Evolutionary conservation across 2,329 filamentous ascomycete species (phyloP).

Genomic region (Ophidiomyces ophidiicola): DNA sequence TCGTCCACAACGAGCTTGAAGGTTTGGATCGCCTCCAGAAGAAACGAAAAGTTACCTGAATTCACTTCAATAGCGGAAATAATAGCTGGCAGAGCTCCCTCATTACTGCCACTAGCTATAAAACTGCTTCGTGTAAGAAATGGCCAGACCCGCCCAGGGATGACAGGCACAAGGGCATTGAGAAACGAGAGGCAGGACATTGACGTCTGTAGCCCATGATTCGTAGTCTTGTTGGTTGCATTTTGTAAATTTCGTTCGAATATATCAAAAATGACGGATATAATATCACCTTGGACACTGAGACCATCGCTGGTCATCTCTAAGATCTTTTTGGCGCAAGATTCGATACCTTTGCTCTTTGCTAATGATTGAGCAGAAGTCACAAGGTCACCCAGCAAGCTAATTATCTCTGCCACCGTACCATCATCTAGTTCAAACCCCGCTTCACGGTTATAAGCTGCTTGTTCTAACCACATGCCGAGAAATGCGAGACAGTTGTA

Average conservation of each 20-base stretch:
- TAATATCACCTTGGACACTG: constrained; percentile 50
- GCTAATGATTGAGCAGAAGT: constrained; percentile 28
- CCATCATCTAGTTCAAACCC: constrained; percentile 45
- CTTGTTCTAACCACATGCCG: constrained; percentile 51
- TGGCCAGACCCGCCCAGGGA: constrained; percentile 80
- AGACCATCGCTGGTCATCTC: constrained; percentile 41
- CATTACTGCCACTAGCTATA: constrained; percentile 62
- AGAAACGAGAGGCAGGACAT: constrained; percentile 73
- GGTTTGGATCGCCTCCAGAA: constrained; percentile 59
- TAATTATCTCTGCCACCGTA: constrained; percentile 60
- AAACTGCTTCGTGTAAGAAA: constrained; percentile 72
- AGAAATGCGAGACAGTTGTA: constrained; percentile 73
- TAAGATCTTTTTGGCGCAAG: constrained; percentile 34
- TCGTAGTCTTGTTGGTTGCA: constrained; percentile 45
- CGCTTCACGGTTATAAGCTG: constrained; percentile 38
- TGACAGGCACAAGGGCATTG: constrained; percentile 55
- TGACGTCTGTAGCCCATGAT: constrained; percentile 54
- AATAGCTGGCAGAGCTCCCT: constrained; percentile 64
- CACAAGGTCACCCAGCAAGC: constrained; percentile 60
- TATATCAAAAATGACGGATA: constrained; percentile 70
- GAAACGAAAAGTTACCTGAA: constrained; percentile 61
- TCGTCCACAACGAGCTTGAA: constrained; percentile 68
- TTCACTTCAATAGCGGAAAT: constrained; percentile 73
- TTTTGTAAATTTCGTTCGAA: constrained; percentile 55
- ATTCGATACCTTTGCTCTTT: constrained; percentile 26